phyloP scores from a whole-genome alignment of 179 eudicot species.

The Beta lomatogona region DNA sequence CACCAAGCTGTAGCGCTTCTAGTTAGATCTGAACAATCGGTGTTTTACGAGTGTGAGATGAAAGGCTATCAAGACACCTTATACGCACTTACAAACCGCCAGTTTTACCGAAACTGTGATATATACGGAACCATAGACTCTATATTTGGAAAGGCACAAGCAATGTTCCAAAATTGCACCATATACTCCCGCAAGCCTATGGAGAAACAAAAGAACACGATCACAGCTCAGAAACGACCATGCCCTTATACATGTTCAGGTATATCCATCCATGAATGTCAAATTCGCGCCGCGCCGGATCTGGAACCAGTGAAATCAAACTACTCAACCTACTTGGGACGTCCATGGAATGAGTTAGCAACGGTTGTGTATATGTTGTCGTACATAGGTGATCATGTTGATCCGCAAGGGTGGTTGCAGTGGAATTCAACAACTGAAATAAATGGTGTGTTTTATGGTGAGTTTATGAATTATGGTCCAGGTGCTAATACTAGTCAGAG shows the following conservation, averaged over 20 bases:
- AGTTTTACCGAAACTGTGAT: slow-evolving; percentile 37
- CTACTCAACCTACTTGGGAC: slow-evolving; percentile 27
- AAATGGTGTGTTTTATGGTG: slow-evolving; percentile 26
- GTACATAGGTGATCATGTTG: slow-evolving; percentile 28
- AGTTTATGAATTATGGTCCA: slow-evolving; percentile 35
- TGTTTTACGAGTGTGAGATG: slow-evolving; percentile 31
- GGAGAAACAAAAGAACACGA: slow-evolving; percentile 26
- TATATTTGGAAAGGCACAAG: slow-evolving; percentile 36
- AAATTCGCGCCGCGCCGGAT: slow-evolving; percentile 23
- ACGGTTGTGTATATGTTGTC: slow-evolving; percentile 33
- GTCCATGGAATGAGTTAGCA: slow-evolving; percentile 31
- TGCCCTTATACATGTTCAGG: slow-evolving; percentile 21
- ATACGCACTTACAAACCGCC: slow-evolving; percentile 32
- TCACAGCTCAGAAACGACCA: slow-evolving; percentile 32
- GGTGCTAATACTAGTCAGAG: slow-evolving; percentile 20
- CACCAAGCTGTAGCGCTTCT: slow-evolving; percentile 37
- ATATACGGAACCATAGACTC: slow-evolving; percentile 36
- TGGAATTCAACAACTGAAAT: slow-evolving; percentile 27
- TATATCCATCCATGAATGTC: slow-evolving; percentile 32
- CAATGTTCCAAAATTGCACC: slow-evolving; percentile 35
- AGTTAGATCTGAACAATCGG: slow-evolving; percentile 22
- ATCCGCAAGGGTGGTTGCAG: slow-evolving; percentile 31
- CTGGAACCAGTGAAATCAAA: slow-evolving; percentile 20
- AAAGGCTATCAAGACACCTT: slow-evolving; percentile 39
- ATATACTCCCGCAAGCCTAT: slow-evolving; percentile 32